Conservation (phyloP, 176 grass and related monocot species). For the Rhipidocladum racemiflorum region DNA sequence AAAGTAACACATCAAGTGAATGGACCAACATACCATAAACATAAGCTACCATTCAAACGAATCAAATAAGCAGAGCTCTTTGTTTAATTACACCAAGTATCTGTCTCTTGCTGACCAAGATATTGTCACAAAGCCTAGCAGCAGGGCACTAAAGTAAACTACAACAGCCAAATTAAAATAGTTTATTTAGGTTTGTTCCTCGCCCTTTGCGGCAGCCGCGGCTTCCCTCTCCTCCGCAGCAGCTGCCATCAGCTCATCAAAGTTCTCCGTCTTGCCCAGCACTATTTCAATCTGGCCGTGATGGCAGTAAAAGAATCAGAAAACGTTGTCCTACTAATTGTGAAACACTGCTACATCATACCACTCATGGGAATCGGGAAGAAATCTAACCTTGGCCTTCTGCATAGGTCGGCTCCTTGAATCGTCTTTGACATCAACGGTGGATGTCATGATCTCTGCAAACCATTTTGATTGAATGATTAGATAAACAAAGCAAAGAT, state of each 20-base stretch:
- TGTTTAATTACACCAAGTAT: slow-evolving; percentile 38
- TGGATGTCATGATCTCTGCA: slow-evolving; percentile 88
- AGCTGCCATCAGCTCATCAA: slow-evolving; percentile 90
- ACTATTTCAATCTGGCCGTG: slow-evolving; percentile 78
- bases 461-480: slow-evolving; percentile 4
- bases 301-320: not conserved
- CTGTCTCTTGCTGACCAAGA: slow-evolving; percentile 35
- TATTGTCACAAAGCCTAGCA: slow-evolving; percentile 31
- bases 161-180: not conserved
- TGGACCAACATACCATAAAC: not conserved
- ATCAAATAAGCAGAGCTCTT: slow-evolving; percentile 42
- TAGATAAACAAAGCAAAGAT: not conserved
- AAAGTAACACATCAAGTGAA: not conserved
- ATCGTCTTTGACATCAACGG: slow-evolving; percentile 86
- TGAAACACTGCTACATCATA: not conserved
- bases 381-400: slow-evolving; percentile 79
- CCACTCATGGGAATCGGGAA: not conserved
- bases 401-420: slow-evolving; percentile 64
- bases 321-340: not conserved
- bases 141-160: slow-evolving; percentile 34
- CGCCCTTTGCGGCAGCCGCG: slow-evolving; percentile 31
- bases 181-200: slow-evolving; percentile 54
- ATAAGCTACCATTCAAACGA: slow-evolving; percentile 13
- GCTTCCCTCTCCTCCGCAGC: slow-evolving; percentile 72
- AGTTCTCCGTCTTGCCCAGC: slow-evolving; percentile 81